Base-by-base conservation (phyloP, 2,329 filamentous ascomycete species). In the Corynespora cassiicola region DNA sequence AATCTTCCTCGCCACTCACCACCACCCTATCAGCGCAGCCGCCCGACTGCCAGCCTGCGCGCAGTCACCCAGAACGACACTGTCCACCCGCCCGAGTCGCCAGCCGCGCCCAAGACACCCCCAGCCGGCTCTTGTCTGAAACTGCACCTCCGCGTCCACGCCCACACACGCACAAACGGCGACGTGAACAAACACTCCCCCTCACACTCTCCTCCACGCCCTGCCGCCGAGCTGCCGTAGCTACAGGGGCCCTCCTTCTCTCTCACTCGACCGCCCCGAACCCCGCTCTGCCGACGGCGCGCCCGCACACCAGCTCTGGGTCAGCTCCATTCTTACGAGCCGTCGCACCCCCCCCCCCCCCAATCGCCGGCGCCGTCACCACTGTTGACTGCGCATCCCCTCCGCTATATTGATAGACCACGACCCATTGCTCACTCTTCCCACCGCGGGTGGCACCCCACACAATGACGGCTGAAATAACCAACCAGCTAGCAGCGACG, bases 401-500 rank as follows among this genome's bases (percentile, higher is more conserved):
- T n/a, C n/a, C n/a, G n/a, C n/a, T n/a, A n/a, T n/a, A n/a, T n/a
- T n/a, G n/a, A n/a, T n/a, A n/a, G n/a, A n/a, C n/a, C n/a, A n/a
- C n/a, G 47, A 54, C 49, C 37, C 39, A 31, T 37, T 42, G 42
- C 42, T 36, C 37, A 22, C 30, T 42, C 34, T 33, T 39, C 30
- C 55, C 54, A 54, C 52, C 52, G 36, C 26, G 27, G 53, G 58
- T 62, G 58, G 58, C 43, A 29, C 37, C 41, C 27, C 29, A 39
- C 58, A 66, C 58, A 66, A 76, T 77, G 74, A 70, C 74, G 45
- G 65, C 71, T 48, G 72, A 75, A 60, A 72, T 77, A 41, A 75
- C 77, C 59, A 78, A 77, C 56, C 75, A 83, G 69, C 72, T 85
- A 59, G 77, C 78, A 51, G 71, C 75, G 36, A 78, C 77, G 21